Evolutionary conservation across 2,329 filamentous ascomycete species (phyloP), one percentile per base, ranked within the genome.

Genomic region (Ploettnerulaceae sp.): DNA sequence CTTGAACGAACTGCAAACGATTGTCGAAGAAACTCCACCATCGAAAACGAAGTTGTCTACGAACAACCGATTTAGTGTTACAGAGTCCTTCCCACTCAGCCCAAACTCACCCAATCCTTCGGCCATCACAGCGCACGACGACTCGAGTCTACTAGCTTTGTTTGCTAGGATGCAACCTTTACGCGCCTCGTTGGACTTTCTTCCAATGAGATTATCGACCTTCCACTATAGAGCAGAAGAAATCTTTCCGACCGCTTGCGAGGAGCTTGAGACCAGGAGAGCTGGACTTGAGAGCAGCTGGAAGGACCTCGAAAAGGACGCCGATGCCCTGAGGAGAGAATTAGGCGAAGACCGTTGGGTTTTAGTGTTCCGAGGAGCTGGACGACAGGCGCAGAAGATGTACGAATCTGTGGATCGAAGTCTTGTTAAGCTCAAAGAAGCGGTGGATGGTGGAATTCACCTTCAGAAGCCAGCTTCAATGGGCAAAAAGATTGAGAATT

Each of bases 81-180:
- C 81, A 1, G 74, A 81, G 1, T 69, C 74, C 0, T 79, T 89
- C 55, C 75, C 84, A 0, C 66, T 74, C 42, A 82, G 76, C 52
- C 83, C 84, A 3, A 72, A 69, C 43, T 79, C 79, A n/a, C 77
- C 81, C 1, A 72, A 72, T 6, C 72, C 77, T 0, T 72, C 80
- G 3, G 69, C 71, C 40, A 71, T 76, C 33, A 75, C 75, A 2
- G 31, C 22, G 4, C 84, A 89, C 56, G 89, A 97, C 54, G 91
- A 96, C 63, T 89, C 89, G 2, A 90, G 86, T 54, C 72, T 98
- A 4, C 75, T 97, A 41, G 89, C 87, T 2, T 72, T 98, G 9
- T 96, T 97, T 66, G 93, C 93, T 4, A 81, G 91, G 47, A 95
- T 97, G 85, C 93, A 97, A 60, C 91, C 93, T 1, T 70, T 98